These are phyloP conservation scores for Nicotiana tomentosiformis DNA, from an alignment of 257 asterid genomes.

Conservation along the genomic window DNA sequence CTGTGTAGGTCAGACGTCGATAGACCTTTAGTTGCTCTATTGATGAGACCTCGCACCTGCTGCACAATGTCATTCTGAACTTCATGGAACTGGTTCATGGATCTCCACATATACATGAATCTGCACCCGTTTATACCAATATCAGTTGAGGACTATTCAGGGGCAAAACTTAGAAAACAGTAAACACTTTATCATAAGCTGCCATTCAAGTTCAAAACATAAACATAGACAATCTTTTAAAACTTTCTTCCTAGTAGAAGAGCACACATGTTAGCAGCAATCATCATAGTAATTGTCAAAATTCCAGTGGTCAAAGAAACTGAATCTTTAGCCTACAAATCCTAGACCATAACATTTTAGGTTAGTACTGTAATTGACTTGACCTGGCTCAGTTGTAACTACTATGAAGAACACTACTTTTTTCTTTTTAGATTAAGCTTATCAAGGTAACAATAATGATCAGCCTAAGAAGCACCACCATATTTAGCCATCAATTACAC, in stretches of 20 bases:
- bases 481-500: slow-evolving; percentile 4
- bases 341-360: no score
- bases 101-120: slow-evolving; percentile 99
- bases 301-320: neutral
- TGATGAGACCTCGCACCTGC: slow-evolving; percentile 88
- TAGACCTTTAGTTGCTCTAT: slow-evolving; percentile 47
- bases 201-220: neutral
- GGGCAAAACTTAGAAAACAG: neutral
- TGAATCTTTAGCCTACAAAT: no score
- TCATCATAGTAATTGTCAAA: neutral
- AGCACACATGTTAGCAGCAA: neutral
- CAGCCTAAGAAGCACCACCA: neutral
- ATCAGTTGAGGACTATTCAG: slow-evolving; percentile 3
- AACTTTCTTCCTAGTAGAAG: neutral
- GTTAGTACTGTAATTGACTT: no score
- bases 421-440: neutral
- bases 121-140: slow-evolving; percentile 34
- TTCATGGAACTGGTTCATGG: slow-evolving; percentile 86
- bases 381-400: no score
- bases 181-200: neutral
- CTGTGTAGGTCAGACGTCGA: slow-evolving; percentile 85
- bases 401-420: no score
- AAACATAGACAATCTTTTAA: neutral
- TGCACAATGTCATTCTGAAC: slow-evolving; percentile 82
- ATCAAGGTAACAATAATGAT: neutral